Percentiles rank a stretch among this genome's conserved stretches.
Conservation (phyloP, 192 early-diverging fungal species). For the Diversispora epigaea region DNA sequence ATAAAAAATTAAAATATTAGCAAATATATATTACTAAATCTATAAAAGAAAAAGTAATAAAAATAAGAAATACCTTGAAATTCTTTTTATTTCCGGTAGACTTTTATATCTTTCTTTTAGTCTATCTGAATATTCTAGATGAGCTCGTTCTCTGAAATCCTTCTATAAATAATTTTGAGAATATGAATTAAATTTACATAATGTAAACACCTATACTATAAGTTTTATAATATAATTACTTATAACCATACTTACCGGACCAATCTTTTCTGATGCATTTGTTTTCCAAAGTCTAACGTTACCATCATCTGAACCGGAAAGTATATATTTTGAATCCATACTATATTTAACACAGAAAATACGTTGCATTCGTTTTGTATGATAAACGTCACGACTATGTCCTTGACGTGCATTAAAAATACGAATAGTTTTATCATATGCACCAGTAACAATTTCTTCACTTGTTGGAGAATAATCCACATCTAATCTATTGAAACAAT, state of each 20-base stretch:
- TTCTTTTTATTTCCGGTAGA: constrained; percentile 86
- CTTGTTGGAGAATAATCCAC: constrained; percentile 98
- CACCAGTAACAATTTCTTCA: constrained; percentile 90
- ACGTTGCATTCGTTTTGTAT: constrained; percentile 98
- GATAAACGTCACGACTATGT: constrained; percentile 90
- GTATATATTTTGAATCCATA: constrained; percentile 92
- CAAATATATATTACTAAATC: neutral
- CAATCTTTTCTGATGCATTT: constrained; percentile 83
- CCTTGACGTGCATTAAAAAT: constrained; percentile 80
- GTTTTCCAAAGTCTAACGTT: constrained; percentile 98
- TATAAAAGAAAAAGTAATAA: neutral
- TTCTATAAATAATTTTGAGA: constrained; percentile 34
- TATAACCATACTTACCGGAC: constrained; percentile 36
- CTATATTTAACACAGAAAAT: constrained; percentile 90
- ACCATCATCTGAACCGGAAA: constrained; percentile 97
- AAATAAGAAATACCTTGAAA: constrained; percentile 40
- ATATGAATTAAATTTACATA: neutral
- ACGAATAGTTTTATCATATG: constrained; percentile 92
- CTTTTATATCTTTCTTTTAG: constrained; percentile 92
- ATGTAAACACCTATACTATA: neutral
- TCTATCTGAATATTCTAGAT: constrained; percentile 79
- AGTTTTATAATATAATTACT: neutral
- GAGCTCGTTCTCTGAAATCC: constrained; percentile 73
- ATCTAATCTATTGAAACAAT: constrained; percentile 61
- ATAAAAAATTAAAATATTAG: neutral